These are phyloP conservation scores for Leishmania martiniquensis DNA, from an alignment of 208 protist species.

Conservation along the genomic window DNA sequence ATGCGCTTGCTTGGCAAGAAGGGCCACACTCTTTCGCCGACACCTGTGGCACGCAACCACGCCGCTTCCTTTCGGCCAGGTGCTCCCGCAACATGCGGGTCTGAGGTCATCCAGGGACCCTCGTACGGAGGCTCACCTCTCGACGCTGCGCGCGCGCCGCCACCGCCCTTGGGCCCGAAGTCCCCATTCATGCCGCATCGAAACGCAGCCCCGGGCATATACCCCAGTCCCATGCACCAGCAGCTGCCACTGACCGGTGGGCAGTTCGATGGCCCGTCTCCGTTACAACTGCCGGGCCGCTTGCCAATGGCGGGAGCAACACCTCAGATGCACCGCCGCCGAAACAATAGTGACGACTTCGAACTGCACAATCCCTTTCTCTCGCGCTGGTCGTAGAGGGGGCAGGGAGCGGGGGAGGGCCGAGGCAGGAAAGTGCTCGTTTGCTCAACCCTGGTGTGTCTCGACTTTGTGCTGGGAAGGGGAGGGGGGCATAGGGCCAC, in stretches of 20 bases:
- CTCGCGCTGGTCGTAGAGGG: conserved; percentile 57
- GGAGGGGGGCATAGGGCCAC: not conserved
- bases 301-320: not conserved
- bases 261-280: not conserved
- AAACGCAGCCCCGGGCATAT: not conserved
- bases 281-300: not conserved
- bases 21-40: not conserved
- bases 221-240: not conserved
- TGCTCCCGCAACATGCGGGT: not conserved
- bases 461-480: not conserved
- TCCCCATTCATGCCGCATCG: conserved; percentile 2
- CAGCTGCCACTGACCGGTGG: not conserved
- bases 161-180: not conserved
- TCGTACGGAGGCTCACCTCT: not conserved
- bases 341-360: conserved; percentile 31
- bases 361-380: conserved; percentile 81
- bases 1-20: not conserved
- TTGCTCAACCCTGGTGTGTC: not conserved
- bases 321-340: conserved; percentile 12
- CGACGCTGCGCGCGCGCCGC: not conserved
- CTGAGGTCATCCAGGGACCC: not conserved
- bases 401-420: not conserved
- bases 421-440: not conserved
- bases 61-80: not conserved
- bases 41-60: not conserved